Base-by-base conservation (phyloP, 1,139 yeast species). In the Sugiyamaella castrensis region DNA sequence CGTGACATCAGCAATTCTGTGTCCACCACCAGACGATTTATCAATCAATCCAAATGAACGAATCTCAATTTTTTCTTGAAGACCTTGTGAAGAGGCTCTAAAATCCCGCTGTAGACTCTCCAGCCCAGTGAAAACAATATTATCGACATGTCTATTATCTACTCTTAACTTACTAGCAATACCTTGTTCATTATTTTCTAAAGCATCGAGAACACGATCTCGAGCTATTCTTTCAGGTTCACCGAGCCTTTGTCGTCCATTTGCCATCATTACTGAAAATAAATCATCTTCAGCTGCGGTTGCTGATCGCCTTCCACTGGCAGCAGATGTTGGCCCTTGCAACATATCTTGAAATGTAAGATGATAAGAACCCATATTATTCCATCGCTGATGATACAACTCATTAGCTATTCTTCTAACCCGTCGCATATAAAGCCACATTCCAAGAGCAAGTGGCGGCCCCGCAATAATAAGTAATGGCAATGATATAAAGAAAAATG, bases 331-430 rank as follows among this genome's bases (percentile, higher is more conserved):
- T 13, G 37, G 27, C 7, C 29, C 37, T 8, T 37, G 37, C 4
- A 36, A 10, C 10, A 29, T n/a, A 32, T 37, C 46, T 16, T 43
- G 15, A 43, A 43, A 43, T 9, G 54, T 49, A 40, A 62, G 43
- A 37, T 59, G 63, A 43, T 58, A 59, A 13, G 56, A 51, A 15
- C 63, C 63, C 57, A 60, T 51, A 27, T 60, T 60, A 37, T 52
- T 43, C 66, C 66, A 62, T 37, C 66, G 51, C 40, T 59, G 61
- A 35, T 57, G 57, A 48, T 54, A 57, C 27, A 60, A 51, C 15
- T 51, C 48, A 16, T 51, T 48, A 8, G 56, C 55, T 30, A 53
- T 35, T 9, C 51, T 39, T 8, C 57, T 44, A 30, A 53, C 24
- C 19, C 58, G 51, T 10, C 60, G 51, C 9, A 55, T 45, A 46